These are phyloP conservation scores for Nigrospora osmanthi DNA, from an alignment of 2,329 filamentous ascomycete species.

Conservation along the genomic window DNA sequence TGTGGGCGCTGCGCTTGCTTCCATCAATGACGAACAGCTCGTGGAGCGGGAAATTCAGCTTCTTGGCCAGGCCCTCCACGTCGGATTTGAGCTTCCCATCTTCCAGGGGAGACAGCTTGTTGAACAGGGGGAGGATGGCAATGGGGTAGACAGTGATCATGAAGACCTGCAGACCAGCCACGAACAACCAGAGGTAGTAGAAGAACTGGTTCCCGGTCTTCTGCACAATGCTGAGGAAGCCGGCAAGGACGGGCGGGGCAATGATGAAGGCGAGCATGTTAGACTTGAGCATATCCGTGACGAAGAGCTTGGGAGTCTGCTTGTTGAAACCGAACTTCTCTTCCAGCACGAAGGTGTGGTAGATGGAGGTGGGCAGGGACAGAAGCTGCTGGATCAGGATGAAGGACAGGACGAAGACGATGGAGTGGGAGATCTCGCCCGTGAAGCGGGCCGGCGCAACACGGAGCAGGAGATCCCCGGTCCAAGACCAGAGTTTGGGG, in stretches of 20 bases:
- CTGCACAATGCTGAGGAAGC: constrained; percentile 88
- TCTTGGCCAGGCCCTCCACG: constrained; percentile 76
- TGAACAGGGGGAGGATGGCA: constrained; percentile 90
- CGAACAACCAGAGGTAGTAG: constrained; percentile 95
- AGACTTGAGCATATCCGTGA: constrained; percentile 86
- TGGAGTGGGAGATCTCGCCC: constrained; percentile 88
- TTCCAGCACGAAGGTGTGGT: constrained; percentile 92
- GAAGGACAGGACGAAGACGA: constrained; percentile 86
- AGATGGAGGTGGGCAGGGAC: constrained; percentile 75
- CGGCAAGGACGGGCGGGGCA: constrained; percentile 81
- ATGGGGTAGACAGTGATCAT: constrained; percentile 96
- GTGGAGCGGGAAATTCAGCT: constrained; percentile 82
- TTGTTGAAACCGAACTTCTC: constrained; percentile 99
- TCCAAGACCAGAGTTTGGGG: constrained; percentile 80
- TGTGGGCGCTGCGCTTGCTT: constrained; percentile 80
- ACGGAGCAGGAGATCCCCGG: constrained; percentile 64
- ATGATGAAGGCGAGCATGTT: constrained; percentile 75
- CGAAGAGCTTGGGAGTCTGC: constrained; percentile 81
- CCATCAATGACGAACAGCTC: constrained; percentile 94
- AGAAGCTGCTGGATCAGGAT: constrained; percentile 73
- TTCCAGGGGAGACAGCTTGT: constrained; percentile 90
- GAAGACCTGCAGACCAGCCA: constrained; percentile 81
- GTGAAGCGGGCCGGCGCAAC: constrained; percentile 73
- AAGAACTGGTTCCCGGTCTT: constrained; percentile 93
- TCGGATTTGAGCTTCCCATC: constrained; percentile 80